Base-by-base conservation (phyloP, 352 stramenopile genomes). In the Elongisporangium senticosum region DNA sequence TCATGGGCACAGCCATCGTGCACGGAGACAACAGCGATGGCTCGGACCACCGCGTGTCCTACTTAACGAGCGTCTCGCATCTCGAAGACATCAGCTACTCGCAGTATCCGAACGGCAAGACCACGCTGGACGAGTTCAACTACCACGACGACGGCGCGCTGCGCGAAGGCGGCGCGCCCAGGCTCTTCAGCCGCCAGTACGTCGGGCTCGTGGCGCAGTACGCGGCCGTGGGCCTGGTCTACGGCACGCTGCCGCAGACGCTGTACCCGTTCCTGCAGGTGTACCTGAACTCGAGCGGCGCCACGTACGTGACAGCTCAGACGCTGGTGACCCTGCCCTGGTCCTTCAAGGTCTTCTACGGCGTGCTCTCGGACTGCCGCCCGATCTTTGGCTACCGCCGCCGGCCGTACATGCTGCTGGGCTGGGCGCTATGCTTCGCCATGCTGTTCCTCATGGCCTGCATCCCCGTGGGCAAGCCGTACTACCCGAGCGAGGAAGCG, bases 331-430 rank as follows among this genome's bases (percentile, higher is more conserved):
- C 56, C 1, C 43, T 83, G 15, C 70, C 69, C 2, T 83, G 70
- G 72, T 81, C 64, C 11, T 75, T 86, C 61, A 86, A 83, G 58
- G 64, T 80, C 7, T 78, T 85, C 40, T 74, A 69, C 51, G 75
- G 75, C 33, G 67, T 81, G 14, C 51, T 86, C 4, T 71, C 76
- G 4, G 76, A 86, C 56, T 78, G 68, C 53, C 55, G 82, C n/a
- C 76, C 76, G 6, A 71, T 86, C 24, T 72, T 28, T 22, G 69
- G 74, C 33, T 81, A 68, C 47, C 76, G 76, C 7, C 66, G 76
- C 13, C 67, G 74, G 37, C 70, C 76, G 14, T 86, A 74, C 39
- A 86, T 84, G 71, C 49, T 82, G 11, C 24, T 86, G 19, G 76
- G 76, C 19, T 86, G 74, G 76, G 39, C 59, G 15, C 59, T 83